phyloP scores from a whole-genome alignment of 495 filamentous ascomycete species.

The Hypoxylon fragiforme region DNA sequence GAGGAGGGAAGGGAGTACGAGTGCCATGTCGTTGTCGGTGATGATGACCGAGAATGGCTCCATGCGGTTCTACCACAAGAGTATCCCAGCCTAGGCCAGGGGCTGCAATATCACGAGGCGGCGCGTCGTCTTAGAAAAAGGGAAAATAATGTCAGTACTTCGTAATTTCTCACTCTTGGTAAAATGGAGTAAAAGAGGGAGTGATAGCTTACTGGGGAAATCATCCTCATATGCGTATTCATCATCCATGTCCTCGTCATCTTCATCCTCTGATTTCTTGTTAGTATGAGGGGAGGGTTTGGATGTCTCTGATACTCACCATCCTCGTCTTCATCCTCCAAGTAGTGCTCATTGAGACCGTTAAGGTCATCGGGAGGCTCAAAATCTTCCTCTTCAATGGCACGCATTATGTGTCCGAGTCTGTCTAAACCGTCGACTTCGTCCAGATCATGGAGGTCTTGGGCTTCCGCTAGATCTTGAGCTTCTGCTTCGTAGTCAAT shows the following conservation, averaged over 20 bases:
- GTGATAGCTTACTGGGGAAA: constrained; percentile 66
- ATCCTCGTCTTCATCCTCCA: constrained; percentile 69
- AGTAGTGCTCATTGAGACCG: constrained; percentile 60
- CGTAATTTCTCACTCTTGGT: not conserved
- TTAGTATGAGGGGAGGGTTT: constrained; percentile 11
- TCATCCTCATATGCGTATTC: constrained; percentile 67
- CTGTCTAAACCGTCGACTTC: constrained; percentile 50
- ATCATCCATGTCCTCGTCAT: constrained; percentile 72
- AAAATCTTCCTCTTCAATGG: constrained; percentile 66
- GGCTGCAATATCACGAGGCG: constrained; percentile 40
- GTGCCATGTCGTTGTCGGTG: constrained; percentile 36
- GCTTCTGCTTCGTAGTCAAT: constrained; percentile 52
- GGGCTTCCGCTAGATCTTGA: constrained; percentile 47
- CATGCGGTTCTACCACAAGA: constrained; percentile 42
- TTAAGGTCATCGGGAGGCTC: constrained; percentile 50
- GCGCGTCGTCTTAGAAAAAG: constrained; percentile 53
- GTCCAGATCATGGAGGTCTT: constrained; percentile 41
- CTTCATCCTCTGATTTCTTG: constrained; percentile 59
- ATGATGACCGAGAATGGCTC: constrained; percentile 31
- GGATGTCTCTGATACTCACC: constrained; percentile 43
- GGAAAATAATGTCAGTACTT: constrained; percentile 7
- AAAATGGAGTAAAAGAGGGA: constrained; percentile 1
- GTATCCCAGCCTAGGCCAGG: constrained; percentile 53
- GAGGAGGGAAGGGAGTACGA: constrained; percentile 40
- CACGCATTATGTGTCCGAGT: constrained; percentile 60